phyloP scores from a whole-genome alignment of 805 yeast genomes.

The Ogataea henricii region DNA sequence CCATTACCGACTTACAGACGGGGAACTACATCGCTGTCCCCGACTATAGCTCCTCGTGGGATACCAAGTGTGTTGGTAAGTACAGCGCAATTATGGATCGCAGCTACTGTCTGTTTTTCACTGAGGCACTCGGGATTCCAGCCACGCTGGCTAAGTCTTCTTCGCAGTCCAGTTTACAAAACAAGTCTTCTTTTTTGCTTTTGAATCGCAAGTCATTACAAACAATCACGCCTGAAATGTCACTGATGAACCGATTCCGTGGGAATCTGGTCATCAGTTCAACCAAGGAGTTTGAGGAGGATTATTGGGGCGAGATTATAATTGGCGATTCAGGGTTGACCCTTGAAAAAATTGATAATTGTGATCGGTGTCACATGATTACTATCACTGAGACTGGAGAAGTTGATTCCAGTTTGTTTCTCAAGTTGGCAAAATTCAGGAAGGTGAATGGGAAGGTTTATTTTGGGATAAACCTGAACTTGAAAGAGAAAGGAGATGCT shows the following conservation, averaged over 20 bases:
- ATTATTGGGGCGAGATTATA: constrained; percentile 34
- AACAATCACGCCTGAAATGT: constrained; percentile 12
- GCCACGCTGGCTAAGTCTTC: constrained; percentile 38
- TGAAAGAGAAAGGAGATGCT: constrained; percentile 19
- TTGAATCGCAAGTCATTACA: constrained; percentile 35
- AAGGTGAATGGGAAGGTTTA: constrained; percentile 39
- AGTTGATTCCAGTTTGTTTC: constrained; percentile 35
- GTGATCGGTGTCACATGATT: constrained; percentile 49
- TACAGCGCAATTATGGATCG: constrained; percentile 19
- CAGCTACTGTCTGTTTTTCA: constrained; percentile 32
- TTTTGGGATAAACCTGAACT: constrained; percentile 39
- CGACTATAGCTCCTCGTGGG: not conserved
- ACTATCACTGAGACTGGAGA: constrained; percentile 42
- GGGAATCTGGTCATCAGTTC: constrained; percentile 39
- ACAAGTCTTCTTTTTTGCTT: constrained; percentile 43
- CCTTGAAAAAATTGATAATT: constrained; percentile 30
- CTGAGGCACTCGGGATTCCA: constrained; percentile 31
- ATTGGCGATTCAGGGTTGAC: constrained; percentile 17
- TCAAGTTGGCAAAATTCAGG: constrained; percentile 36
- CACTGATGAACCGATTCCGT: constrained; percentile 33
- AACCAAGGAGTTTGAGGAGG: constrained; percentile 39
- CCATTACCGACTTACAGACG: constrained; percentile 6
- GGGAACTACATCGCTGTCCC: constrained; percentile 9
- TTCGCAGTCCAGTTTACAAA: constrained; percentile 25
- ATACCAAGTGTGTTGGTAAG: constrained; percentile 9